Evolutionary conservation across 805 yeast genomes (phyloP), one percentile per base, ranked within the genome.

Genomic region (Kodamaea lidongshanica): DNA sequence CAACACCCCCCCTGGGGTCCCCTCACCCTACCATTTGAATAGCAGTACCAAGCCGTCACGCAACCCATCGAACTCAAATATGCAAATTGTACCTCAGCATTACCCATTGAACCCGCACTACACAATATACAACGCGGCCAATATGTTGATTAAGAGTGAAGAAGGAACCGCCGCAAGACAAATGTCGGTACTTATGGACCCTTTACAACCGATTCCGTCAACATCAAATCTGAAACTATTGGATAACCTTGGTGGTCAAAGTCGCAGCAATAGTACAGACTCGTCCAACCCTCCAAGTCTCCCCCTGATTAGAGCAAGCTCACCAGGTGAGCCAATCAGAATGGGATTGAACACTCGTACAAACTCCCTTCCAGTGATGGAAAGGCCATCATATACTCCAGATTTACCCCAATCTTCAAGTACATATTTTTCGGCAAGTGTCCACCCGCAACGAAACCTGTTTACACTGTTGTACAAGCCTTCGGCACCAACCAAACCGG

Each of bases 171-270:
- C 19, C 6, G 32, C 30, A 4, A 52, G 72, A 25, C 65, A 66
- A 36, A 47, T 54, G 19, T 65, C 72, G 9, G 57, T 65, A 12
- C 55, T 48, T 38, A 63, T 54, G 52, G 63, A 57, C 35, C 63
- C 64, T 4, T 47, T 56, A 24, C 63, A 54, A 37, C 59, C 61
- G 5, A 37, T 40, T 6, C 55, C 58, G 3, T 40, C 45, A 4
- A 32, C 49, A 17, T 27, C 27, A n/a, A 19, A 15, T 16, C 24
- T 11, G 5, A 14, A 16, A 7, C 34, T 30, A 8, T 18, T 15
- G 15, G n/a, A 19, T 34, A 38, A 39, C 20, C 15, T 15, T 17
- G 19, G 28, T 19, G 39, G 36, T 9, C 48, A 38, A 28, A 25
- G 22, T 10, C 19, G 31, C 16, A 17, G 25, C 19, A 23, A 17